Evolutionary conservation across 306 rosid genomes (phyloP).

Genomic region (Prunus davidiana): DNA sequence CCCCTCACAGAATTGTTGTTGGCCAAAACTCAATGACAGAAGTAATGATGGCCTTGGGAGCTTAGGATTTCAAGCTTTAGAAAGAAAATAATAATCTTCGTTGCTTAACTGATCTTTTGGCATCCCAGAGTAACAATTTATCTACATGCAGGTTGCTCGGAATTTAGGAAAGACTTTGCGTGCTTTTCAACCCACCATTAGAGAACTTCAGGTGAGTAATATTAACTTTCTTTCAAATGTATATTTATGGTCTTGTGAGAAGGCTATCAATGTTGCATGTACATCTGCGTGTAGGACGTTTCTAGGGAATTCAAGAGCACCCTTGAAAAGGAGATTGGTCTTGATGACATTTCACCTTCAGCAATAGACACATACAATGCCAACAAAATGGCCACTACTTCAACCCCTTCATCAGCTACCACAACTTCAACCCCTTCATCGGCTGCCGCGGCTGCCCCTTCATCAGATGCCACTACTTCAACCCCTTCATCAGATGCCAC

Average conservation of each 20-base stretch:
- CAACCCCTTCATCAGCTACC: constrained; percentile 17
- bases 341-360: constrained; percentile 72
- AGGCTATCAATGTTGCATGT: constrained; percentile 21
- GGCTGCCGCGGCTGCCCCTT: no score
- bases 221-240: neutral
- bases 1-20: neutral
- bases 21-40: neutral
- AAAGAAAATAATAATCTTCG: neutral
- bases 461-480: no score
- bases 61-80: neutral
- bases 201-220: constrained; percentile 81
- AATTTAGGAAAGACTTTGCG: constrained; percentile 91
- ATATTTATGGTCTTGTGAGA: constrained; percentile 14
- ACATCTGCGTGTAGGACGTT: constrained; percentile 59
- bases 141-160: constrained; percentile 82
- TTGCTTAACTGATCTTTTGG: neutral
- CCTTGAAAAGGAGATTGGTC: constrained; percentile 98
- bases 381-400: constrained; percentile 25
- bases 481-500: neutral
- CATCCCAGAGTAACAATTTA: constrained; percentile 15
- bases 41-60: neutral
- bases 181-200: constrained; percentile 94
- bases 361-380: constrained; percentile 41
- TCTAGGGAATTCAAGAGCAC: constrained; percentile 93
- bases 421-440: constrained; percentile 26